These are phyloP conservation scores for Erythrophleum fordii DNA, from an alignment of 306 rosid genomes.

Conservation along the genomic window DNA sequence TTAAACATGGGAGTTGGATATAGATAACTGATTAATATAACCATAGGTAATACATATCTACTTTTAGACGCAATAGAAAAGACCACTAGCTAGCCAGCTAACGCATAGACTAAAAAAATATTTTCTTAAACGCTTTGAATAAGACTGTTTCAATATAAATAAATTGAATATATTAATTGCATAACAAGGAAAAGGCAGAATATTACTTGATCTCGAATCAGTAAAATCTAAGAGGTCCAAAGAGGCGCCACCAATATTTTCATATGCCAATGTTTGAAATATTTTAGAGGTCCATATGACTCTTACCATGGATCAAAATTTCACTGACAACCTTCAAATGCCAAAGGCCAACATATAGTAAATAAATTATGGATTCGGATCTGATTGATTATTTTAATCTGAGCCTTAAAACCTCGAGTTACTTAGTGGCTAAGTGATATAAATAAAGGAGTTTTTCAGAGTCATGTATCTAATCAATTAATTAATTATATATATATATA, in stretches of 20 bases:
- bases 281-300: conserved; percentile 16
- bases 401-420: conserved; percentile 6
- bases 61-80: conserved; percentile 18
- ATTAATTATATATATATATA: neutral
- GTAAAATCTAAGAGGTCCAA: conserved; percentile 9
- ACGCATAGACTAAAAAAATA: neutral
- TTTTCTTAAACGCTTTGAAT: neutral
- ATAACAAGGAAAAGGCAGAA: neutral
- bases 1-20: neutral
- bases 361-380: neutral
- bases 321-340: conserved; percentile 11
- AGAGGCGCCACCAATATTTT: conserved; percentile 24
- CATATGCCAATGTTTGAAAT: conserved; percentile 7
- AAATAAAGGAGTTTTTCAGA: conserved; percentile 21
- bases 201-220: neutral
- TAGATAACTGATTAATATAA: neutral
- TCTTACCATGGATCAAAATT: conserved; percentile 35
- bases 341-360: conserved; percentile 19
- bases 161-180: neutral
- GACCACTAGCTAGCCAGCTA: neutral
- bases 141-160: neutral
- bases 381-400: conserved; percentile 4
- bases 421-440: conserved; percentile 13
- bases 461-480: neutral
- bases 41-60: neutral